Conservation (phyloP, 2,329 filamentous ascomycete species). For the Apiospora marii region DNA sequence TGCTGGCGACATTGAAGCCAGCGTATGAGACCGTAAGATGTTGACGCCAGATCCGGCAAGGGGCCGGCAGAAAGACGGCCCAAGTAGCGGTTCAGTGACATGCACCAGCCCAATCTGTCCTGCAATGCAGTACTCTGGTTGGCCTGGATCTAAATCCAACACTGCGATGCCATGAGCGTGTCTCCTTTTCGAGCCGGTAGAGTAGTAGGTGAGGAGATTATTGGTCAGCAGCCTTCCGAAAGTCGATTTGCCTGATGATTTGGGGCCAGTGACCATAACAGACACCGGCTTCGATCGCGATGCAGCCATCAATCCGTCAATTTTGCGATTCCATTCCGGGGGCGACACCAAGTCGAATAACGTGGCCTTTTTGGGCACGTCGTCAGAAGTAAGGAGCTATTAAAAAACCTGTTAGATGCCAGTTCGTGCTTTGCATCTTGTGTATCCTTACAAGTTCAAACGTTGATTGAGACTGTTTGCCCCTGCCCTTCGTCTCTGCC, state of each 20-base stretch:
- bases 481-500: constrained; percentile 35
- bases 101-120: constrained; percentile 74
- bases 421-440: neutral
- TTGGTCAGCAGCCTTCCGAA: constrained; percentile 74
- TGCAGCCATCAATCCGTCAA: constrained; percentile 53
- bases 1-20: constrained; percentile 71
- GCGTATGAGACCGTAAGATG: constrained; percentile 68
- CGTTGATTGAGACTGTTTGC: constrained; percentile 41
- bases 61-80: constrained; percentile 72
- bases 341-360: constrained; percentile 65
- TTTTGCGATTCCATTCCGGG: constrained; percentile 67
- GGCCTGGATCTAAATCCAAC: constrained; percentile 81
- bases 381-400: constrained; percentile 62
- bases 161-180: constrained; percentile 54
- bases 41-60: constrained; percentile 43
- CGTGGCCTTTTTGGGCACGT: constrained; percentile 56
- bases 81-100: constrained; percentile 67
- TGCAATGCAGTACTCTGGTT: constrained; percentile 76
- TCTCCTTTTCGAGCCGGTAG: constrained; percentile 34
- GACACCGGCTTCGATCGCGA: constrained; percentile 47
- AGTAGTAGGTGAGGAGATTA: constrained; percentile 63
- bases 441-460: constrained; percentile 58
- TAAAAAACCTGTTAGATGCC: constrained; percentile 24
- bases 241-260: constrained; percentile 79
- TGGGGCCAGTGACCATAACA: constrained; percentile 72